phyloP scores from a whole-genome alignment of 768 basidiomycete genomes.

The Phanerodontia chrysosporium region DNA sequence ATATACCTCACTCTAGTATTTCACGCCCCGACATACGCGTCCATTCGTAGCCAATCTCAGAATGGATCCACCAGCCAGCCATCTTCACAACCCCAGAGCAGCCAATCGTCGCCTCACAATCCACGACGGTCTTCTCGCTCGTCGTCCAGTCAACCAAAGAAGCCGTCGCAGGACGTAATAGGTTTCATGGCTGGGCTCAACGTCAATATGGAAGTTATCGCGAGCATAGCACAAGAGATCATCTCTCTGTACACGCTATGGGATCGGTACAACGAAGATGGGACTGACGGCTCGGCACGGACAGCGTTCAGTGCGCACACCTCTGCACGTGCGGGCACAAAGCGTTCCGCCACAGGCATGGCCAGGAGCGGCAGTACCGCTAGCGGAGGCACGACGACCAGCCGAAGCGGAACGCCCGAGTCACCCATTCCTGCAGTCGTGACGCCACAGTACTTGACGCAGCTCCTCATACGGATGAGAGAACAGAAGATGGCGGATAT shows the following conservation, averaged over 20 bases:
- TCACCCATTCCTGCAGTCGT: constrained; percentile 27
- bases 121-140: constrained; percentile 50
- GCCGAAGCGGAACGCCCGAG: constrained; percentile 25
- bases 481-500: constrained; percentile 58
- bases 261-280: constrained; percentile 76
- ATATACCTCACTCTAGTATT: constrained; percentile 85
- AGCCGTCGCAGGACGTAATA: constrained; percentile 61
- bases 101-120: neutral
- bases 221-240: constrained; percentile 88
- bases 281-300: constrained; percentile 13
- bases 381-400: constrained; percentile 23
- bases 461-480: constrained; percentile 61
- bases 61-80: neutral
- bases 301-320: constrained; percentile 17
- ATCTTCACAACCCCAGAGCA: constrained; percentile 29
- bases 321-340: constrained; percentile 23
- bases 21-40: constrained; percentile 52
- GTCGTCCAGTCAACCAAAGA: constrained; percentile 31
- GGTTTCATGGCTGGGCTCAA: constrained; percentile 83
- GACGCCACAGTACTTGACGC: constrained; percentile 56
- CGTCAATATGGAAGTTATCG: constrained; percentile 76
- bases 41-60: constrained; percentile 36
- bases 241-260: constrained; percentile 85
- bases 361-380: constrained; percentile 23
- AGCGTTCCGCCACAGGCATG: constrained; percentile 21